Percentiles rank a stretch among this genome's conserved stretches.
These are phyloP conservation scores for Chimonanthus salicifolius DNA, from an alignment of 164 flowering plant genomes.

Conservation along the genomic window DNA sequence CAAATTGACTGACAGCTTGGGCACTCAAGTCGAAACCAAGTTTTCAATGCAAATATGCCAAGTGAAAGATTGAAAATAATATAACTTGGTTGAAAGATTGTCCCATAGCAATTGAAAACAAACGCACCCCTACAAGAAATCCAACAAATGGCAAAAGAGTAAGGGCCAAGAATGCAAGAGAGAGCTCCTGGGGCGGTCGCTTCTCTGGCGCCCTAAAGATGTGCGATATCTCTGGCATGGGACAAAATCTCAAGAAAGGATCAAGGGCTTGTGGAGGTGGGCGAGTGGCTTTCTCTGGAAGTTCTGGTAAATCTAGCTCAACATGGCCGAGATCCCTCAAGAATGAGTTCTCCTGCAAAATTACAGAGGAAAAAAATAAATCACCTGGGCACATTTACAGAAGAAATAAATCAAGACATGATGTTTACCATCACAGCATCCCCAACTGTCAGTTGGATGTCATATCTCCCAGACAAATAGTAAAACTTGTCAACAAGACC, in stretches of 20 bases:
- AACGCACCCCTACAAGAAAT: constrained; percentile 83
- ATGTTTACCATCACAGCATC: constrained; percentile 83
- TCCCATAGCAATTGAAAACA: neutral
- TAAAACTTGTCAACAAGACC: constrained; percentile 89
- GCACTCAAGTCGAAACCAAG: neutral
- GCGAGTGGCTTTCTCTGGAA: constrained; percentile 85
- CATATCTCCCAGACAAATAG: constrained; percentile 91
- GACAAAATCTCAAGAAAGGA: constrained; percentile 63
- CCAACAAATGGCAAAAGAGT: constrained; percentile 65
- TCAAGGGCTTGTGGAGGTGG: constrained; percentile 74
- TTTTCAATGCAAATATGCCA: neutral
- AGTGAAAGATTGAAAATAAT: neutral
- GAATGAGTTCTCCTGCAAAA: constrained; percentile 90
- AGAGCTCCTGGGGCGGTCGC: constrained; percentile 74
- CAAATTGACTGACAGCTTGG: neutral
- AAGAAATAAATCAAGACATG: neutral
- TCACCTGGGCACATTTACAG: constrained; percentile 5
- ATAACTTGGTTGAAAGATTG: neutral
- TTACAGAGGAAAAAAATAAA: neutral
- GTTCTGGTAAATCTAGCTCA: constrained; percentile 90
- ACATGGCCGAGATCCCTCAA: constrained; percentile 56
- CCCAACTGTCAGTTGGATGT: constrained; percentile 81
- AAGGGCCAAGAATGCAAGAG: constrained; percentile 77
- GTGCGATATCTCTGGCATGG: constrained; percentile 82
- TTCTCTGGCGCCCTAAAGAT: constrained; percentile 87